Conservation (phyloP, 2,329 filamentous ascomycete genomes). For the Paecilomyces niveus region DNA sequence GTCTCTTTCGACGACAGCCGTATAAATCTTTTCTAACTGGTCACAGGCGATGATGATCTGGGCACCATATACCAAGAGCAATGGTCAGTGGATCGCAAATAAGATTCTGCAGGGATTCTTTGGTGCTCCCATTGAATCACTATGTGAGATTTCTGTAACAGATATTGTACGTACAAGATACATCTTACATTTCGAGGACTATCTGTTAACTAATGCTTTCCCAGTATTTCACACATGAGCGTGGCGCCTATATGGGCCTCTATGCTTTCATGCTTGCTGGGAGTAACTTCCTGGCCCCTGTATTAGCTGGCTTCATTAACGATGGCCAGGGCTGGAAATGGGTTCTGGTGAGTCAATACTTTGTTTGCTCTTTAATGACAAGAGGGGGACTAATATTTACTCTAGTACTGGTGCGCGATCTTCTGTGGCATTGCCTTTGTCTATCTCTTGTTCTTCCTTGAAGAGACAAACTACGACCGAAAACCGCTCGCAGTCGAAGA, state of each 20-base stretch:
- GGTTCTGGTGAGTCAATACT: slow-evolving; percentile 24
- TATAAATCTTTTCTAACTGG: background rate
- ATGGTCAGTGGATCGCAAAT: slow-evolving; percentile 42
- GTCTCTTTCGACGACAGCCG: background rate
- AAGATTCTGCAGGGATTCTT: slow-evolving; percentile 44
- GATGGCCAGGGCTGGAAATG: slow-evolving; percentile 45
- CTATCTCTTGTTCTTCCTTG: slow-evolving; percentile 52
- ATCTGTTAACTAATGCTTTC: background rate
- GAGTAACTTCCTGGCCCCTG: slow-evolving; percentile 41
- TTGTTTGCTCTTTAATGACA: background rate
- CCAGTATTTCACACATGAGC: slow-evolving; percentile 39
- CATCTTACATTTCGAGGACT: background rate
- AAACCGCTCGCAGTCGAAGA: slow-evolving; percentile 24
- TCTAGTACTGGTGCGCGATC: slow-evolving; percentile 47
- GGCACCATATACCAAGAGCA: slow-evolving; percentile 37
- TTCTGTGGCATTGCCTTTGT: slow-evolving; percentile 43
- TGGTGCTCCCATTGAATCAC: slow-evolving; percentile 42
- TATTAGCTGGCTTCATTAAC: slow-evolving; percentile 45
- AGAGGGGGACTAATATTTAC: background rate
- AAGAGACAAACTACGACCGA: slow-evolving; percentile 52
- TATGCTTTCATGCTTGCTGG: slow-evolving; percentile 41
- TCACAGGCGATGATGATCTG: background rate
- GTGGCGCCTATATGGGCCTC: slow-evolving; percentile 35
- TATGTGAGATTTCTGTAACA: slow-evolving; percentile 41
- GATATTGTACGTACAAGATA: slow-evolving; percentile 20